Evolutionary conservation across 257 asterid genomes (phyloP), one percentile per base, ranked within the genome.

Genomic region (Solanum medicagineum): DNA sequence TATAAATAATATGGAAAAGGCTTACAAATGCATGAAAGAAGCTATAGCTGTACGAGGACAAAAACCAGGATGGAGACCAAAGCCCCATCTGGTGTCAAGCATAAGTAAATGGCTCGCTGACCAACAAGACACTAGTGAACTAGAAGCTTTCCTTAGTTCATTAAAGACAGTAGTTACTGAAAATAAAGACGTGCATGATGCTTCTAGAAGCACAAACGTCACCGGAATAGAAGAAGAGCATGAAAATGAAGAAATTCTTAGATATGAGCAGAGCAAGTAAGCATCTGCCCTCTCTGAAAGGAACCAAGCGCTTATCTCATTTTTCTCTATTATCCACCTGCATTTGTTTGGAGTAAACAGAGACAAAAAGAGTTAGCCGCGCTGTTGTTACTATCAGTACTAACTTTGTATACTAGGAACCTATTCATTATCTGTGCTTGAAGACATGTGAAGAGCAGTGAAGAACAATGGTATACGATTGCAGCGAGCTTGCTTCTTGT

Each of bases 21-120:
- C 93, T 15, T 86, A 84, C 53, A 94, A 91, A 82, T 92, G 94
- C 87, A 80, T 92, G 91, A 91, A 91, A 81, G 87, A 90, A 87
- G 96, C 94, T 59, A 49, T 93, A 79, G 86, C 88, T 40, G 96
- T 86, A 8, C 87, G 51, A 81, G 91, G 85, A 84, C 81, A 60
- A n/a, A 88, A 92, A 75, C 53, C 60, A 24, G 86, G 86, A 66
- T 93, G 96, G 96, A 85, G 70, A 24, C 96, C 95, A 5, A 93
- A 93, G 71, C 90, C 91, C 29, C 81, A 83, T 80, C 79, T 85
- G 19, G 85, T 90, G 29, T 68, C 40, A 13, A 88, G 66, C 81
- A 51, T 93, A 84, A 44, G 91, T 59, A 70, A 84, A 22, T 93
- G 95, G 95, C 90, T 93, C 56, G 88, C 90, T 4, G 91, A 92